Percentiles rank a stretch among this genome's conserved stretches.
Conservation (phyloP, 2,329 filamentous ascomycete species). For the Claviceps fusiformis region DNA sequence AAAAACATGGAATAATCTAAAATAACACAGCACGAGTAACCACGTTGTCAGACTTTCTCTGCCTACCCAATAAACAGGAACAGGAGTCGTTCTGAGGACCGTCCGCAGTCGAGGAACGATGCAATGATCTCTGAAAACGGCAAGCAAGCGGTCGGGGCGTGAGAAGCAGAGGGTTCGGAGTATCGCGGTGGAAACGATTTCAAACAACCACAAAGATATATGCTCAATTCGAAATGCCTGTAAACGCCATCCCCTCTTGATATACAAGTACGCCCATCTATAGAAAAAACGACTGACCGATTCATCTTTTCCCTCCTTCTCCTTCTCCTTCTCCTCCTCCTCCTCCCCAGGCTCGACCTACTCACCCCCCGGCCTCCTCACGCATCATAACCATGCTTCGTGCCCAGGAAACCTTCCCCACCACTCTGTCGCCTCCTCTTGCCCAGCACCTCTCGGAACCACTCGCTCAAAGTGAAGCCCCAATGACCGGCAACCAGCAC, state of each 20-base stretch:
- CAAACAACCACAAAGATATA: neutral
- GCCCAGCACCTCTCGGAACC: conserved; percentile 46
- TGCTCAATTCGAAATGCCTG: neutral
- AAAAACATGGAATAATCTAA: too few relatives aligned
- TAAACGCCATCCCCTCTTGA: neutral
- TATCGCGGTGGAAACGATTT: too few relatives aligned
- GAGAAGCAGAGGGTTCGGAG: too few relatives aligned
- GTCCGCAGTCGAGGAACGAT: too few relatives aligned
- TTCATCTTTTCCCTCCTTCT: neutral
- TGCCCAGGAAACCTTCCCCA: conserved; percentile 37
- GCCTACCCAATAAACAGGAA: too few relatives aligned
- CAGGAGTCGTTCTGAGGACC: too few relatives aligned
- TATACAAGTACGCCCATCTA: neutral
- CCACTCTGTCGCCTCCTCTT: conserved; percentile 30
- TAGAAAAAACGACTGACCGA: too few relatives aligned
- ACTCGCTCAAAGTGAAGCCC: conserved; percentile 76
- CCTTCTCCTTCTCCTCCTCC: neutral
- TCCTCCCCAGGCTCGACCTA: neutral
- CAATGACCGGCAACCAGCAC: conserved; percentile 90
- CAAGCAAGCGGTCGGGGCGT: too few relatives aligned
- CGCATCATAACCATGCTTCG: conserved; percentile 24
- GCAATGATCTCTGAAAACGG: too few relatives aligned
- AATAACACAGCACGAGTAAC: too few relatives aligned
- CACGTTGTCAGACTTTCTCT: too few relatives aligned
- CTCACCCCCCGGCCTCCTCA: neutral